Evolutionary conservation across 2,329 filamentous ascomycete species (phyloP).

Genomic region (Fusarium humuli): DNA sequence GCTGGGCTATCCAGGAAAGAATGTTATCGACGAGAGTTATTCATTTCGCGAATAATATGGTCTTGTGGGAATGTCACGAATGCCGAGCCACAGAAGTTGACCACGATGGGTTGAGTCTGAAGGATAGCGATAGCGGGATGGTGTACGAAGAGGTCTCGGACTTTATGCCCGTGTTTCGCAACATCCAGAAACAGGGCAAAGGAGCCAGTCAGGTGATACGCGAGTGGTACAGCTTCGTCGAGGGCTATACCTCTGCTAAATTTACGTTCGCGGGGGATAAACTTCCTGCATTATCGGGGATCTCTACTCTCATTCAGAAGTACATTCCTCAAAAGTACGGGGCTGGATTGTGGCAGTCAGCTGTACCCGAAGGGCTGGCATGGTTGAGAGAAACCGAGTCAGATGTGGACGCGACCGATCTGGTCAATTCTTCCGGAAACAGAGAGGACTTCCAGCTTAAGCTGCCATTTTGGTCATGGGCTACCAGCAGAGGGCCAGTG

Average conservation of each 20-base stretch:
- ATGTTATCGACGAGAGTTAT: not conserved
- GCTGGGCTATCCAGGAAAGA: not conserved
- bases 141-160: not conserved
- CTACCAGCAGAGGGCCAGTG: not conserved
- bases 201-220: not conserved
- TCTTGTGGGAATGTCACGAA: not conserved
- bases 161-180: not conserved
- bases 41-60: not conserved
- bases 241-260: not conserved
- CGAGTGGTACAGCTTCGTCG: not conserved
- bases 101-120: not conserved
- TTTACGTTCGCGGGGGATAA: not conserved
- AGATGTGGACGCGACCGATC: not conserved
- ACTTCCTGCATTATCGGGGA: not conserved
- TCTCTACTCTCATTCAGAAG: not conserved
- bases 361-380: not conserved
- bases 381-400: not conserved
- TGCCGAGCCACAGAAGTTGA: not conserved
- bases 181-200: accelerated
- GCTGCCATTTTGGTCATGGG: constrained; percentile 1
- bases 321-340: not conserved
- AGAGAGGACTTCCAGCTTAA: not conserved
- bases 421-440: not conserved
- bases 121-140: not conserved
- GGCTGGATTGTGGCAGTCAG: not conserved